Evolutionary conservation across 345 rosid species (phyloP), one percentile per base, ranked within the genome.

Genomic region (Heritiera littoralis): DNA sequence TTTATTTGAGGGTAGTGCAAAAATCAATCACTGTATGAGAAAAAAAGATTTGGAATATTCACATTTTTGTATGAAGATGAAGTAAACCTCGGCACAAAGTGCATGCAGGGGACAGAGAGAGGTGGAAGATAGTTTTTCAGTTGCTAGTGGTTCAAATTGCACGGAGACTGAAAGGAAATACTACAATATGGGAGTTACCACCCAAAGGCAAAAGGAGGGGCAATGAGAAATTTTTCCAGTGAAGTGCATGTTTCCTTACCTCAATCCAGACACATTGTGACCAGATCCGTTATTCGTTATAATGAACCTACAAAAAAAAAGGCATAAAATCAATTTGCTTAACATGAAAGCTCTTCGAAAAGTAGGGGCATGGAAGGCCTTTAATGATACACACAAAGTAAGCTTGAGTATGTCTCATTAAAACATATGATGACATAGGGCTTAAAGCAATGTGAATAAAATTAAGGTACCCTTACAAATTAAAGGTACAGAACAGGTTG

Each of bases 221-320:
- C 48, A 55, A 52, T 72, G 48, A 32, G 46, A 54, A 18, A 48
- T 1, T 23, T 38, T 38, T 9, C 64, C 32, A 23, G 41, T 12
- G 58, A 82, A 59, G 58, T 77, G 48, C 79, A 55, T 45, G 15
- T 75, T 66, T 72, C 54, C 84, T 84, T 85, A 94, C 98, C 91
- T 93, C 86, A 92, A 84, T 54, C 94, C 97, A 74, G 88, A 78
- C 13, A 84, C 93, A 14, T 30, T 81, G 72, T 93, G 99, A 9
- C 99, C 98, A 0, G 99, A 95, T 68, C 93, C 98, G 61, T 90
- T 88, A 82, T 95, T 93, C 52, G 98, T 93, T 60, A 95, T 81
- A 58, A 95, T 91, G 86, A 95, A 95, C 89, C 99, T 95, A 81
- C 78, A 84, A 79, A 54, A 80, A 80, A 63, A 80, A 4, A 75